A percentile compares a stretch with the other conserved stretches of the same genome.
Evolutionary conservation across 1,284 basidiomycete genomes (phyloP).

Genomic region (Ustilago hordei): DNA sequence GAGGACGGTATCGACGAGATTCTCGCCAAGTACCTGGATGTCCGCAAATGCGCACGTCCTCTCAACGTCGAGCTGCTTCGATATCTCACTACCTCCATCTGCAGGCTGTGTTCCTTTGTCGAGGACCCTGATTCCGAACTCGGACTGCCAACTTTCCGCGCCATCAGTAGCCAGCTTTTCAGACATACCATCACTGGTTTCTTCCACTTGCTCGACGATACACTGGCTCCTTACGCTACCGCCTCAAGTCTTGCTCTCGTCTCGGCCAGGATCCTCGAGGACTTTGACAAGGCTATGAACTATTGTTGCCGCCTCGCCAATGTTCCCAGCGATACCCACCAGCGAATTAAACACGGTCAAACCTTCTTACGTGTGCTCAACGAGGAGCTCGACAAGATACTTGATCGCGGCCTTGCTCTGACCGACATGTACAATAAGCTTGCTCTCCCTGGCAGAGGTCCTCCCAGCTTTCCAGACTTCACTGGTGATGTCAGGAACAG

Average conservation of each 20-base stretch:
- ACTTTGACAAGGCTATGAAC: constrained; percentile 28
- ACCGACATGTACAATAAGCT: constrained; percentile 25
- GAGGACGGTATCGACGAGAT: constrained; percentile 28
- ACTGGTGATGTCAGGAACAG: not conserved
- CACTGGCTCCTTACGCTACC: constrained; percentile 19
- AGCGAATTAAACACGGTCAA: constrained; percentile 20
- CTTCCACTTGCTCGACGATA: constrained; percentile 36
- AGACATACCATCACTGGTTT: constrained; percentile 42
- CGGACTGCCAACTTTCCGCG: constrained; percentile 24
- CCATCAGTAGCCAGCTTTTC: constrained; percentile 37
- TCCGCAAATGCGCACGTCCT: constrained; percentile 1
- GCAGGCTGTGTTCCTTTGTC: constrained; percentile 26
- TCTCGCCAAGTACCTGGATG: constrained; percentile 31
- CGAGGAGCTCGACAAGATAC: constrained; percentile 27
- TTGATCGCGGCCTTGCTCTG: constrained; percentile 18
- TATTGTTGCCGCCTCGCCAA: constrained; percentile 15
- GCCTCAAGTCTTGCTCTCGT: constrained; percentile 25
- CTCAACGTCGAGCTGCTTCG: constrained; percentile 33
- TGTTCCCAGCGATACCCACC: constrained; percentile 4
- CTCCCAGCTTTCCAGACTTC: not conserved
- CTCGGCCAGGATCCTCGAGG: constrained; percentile 16
- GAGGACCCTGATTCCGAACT: constrained; percentile 19
- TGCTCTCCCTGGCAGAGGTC: constrained; percentile 14
- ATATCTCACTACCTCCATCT: constrained; percentile 20
- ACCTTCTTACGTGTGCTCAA: constrained; percentile 35